These are phyloP conservation scores for Pleurotus tuoliensis DNA, from an alignment of 768 basidiomycete species.

Conservation along the genomic window DNA sequence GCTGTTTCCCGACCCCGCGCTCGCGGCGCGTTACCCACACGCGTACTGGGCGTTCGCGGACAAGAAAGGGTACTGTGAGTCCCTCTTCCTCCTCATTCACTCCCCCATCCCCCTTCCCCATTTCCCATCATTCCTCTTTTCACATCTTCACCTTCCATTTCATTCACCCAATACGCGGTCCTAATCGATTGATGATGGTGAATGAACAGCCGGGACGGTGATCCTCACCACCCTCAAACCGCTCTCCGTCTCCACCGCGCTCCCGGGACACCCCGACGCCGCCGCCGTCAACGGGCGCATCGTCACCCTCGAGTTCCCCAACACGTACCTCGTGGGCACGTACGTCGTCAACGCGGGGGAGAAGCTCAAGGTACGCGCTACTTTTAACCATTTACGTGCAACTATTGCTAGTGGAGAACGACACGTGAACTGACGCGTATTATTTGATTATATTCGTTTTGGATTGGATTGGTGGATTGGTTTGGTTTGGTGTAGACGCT, in stretches of 20 bases:
- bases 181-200: not conserved
- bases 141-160: no score
- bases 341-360: slow-evolving; percentile 85
- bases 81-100: not conserved
- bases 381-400: not conserved
- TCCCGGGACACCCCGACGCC: slow-evolving; percentile 76
- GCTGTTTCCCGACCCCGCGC: slow-evolving; percentile 39
- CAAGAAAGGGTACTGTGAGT: slow-evolving; percentile 77
- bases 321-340: slow-evolving; percentile 67
- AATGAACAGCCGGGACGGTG: slow-evolving; percentile 68
- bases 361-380: slow-evolving; percentile 56
- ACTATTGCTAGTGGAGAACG: no score
- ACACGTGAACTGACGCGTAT: no score
- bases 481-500: slow-evolving; percentile 50
- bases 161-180: no score
- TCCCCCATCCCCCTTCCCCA: no score
- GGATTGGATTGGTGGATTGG: not conserved
- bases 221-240: slow-evolving; percentile 78
- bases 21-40: slow-evolving; percentile 61
- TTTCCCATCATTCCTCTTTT: no score
- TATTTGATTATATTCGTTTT: no score
- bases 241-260: slow-evolving; percentile 53
- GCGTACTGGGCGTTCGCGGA: slow-evolving; percentile 73
- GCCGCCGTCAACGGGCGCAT: slow-evolving; percentile 69
- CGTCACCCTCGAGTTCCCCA: slow-evolving; percentile 75